Percentiles rank a stretch among this genome's conserved stretches.
phyloP scores from a whole-genome alignment of 1,139 yeast genomes.

The Nakaseomyces nivariensis region DNA sequence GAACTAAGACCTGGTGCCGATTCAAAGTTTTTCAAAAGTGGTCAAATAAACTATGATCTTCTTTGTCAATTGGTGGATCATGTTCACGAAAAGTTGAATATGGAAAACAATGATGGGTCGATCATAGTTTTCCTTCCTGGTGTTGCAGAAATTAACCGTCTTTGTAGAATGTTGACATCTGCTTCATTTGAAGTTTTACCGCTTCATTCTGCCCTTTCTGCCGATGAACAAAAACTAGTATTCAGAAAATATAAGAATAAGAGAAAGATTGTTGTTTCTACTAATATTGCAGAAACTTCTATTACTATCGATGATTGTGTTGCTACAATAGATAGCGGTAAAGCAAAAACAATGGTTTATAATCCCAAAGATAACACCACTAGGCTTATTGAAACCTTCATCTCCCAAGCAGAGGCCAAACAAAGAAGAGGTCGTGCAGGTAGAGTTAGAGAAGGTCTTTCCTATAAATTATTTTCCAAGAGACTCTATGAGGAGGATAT shows the following conservation, averaged over 20 bases:
- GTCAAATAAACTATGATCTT: slow-evolving; percentile 66
- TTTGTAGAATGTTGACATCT: slow-evolving; percentile 32
- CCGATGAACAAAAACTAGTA: slow-evolving; percentile 72
- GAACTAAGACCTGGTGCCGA: slow-evolving; percentile 48
- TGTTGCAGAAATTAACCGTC: slow-evolving; percentile 69
- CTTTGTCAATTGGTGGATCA: slow-evolving; percentile 46
- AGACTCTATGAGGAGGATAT: slow-evolving; percentile 46
- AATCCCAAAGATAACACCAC: slow-evolving; percentile 62
- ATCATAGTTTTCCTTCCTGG: slow-evolving; percentile 85
- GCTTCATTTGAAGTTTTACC: slow-evolving; percentile 44
- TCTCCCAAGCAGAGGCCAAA: slow-evolving; percentile 81
- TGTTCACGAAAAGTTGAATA: slow-evolving; percentile 40
- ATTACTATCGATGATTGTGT: slow-evolving; percentile 92
- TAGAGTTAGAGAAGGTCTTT: slow-evolving; percentile 73
- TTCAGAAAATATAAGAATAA: slow-evolving; percentile 48
- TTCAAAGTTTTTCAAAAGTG: slow-evolving; percentile 51
- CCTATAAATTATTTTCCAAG: slow-evolving; percentile 70
- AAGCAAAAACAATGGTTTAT: slow-evolving; percentile 68
- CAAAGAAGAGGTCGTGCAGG: slow-evolving; percentile 99
- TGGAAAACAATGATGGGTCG: slow-evolving; percentile 49
- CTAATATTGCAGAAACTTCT: slow-evolving; percentile 83
- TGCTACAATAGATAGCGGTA: slow-evolving; percentile 80
- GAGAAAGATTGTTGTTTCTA: slow-evolving; percentile 79
- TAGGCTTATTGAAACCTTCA: slow-evolving; percentile 70
- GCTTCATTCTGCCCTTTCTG: slow-evolving; percentile 75